phyloP scores from a whole-genome alignment of 2,329 filamentous ascomycete species.

The Ceratocystis eucalypticola region DNA sequence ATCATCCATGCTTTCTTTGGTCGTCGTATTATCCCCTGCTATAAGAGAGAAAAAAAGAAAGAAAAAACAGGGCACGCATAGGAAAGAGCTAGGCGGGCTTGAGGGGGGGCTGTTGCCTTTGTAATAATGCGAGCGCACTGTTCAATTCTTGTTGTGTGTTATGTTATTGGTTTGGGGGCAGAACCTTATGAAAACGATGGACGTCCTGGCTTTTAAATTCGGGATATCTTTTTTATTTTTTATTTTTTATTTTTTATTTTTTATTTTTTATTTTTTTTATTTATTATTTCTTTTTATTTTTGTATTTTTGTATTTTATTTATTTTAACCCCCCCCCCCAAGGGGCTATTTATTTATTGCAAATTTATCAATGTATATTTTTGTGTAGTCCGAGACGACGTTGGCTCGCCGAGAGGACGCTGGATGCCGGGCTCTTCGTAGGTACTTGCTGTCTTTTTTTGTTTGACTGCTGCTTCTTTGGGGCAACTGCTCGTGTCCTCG shows the following conservation, averaged over 20 bases:
- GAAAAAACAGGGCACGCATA: neutral
- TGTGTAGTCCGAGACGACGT: neutral
- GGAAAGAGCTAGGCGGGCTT: neutral
- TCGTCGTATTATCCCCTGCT: neutral
- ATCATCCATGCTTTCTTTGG: neutral
- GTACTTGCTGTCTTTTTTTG: neutral
- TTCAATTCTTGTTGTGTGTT: neutral
- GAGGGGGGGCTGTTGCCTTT: neutral
- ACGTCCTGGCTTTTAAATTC: neutral
- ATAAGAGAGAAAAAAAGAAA: neutral
- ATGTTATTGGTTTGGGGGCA: neutral
- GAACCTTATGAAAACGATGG: neutral
- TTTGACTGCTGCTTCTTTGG: neutral
- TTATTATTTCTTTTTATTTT: too few species aligned
- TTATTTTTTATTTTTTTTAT: neutral
- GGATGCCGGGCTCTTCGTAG: neutral
- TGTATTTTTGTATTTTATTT: too few species aligned
- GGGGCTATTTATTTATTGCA: neutral
- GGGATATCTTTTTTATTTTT: too few species aligned
- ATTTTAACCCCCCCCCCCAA: too few species aligned
- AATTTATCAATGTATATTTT: neutral
- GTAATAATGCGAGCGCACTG: slow-evolving; percentile 1
- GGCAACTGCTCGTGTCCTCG: neutral
- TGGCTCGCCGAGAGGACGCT: neutral
- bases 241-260: too few species aligned